Evolutionary conservation across 176 grass and related monocot genomes (phyloP), one percentile per base, ranked within the genome.

Genomic region (Lolium perenne): DNA sequence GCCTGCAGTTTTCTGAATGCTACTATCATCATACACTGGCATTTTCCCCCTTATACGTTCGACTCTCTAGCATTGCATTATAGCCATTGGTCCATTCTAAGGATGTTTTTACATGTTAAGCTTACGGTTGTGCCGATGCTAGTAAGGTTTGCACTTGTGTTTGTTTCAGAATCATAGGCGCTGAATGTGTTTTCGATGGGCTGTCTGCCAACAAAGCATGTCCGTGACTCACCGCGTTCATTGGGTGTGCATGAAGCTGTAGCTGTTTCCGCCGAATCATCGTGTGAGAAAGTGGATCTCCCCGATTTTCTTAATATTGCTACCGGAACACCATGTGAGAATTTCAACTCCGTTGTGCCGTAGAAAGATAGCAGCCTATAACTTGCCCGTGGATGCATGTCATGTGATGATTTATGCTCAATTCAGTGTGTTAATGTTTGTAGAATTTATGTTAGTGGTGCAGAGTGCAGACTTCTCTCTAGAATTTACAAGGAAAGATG

Each of bases 211-310:
- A 53, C 50, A 13, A 53, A 53, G 4, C 50, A 53, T 53, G 50
- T 53, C 50, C 4, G 50, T 53, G 4, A 53, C 50, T 53, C 50
- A 53, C 50, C 14, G 12, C 14, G 13, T 53, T 16, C 50, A 53
- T 53, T 53, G 50, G 50, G 13, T 53, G 3, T 10, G 50, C 50
- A 53, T 53, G 50, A 53, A 53, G 50, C 3, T 53, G 14, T 79
- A 4, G 76, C 69, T 81, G 80, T 91, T 77, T 83, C 89, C 38
- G 59, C 89, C 69, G 76, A 91, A 91, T 91, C 92, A 91, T 76
- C 77, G 73, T 87, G 84, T 94, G 77, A 91, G 85, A 83, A 71
- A 53, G 73, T 83, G 74, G 62, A 79, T 53, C 73, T 71, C 10
- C 86, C 73, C 77, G 73, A 88, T 83, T 88, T 88, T 78, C 73